Evolutionary conservation across 345 rosid genomes (phyloP).

Genomic region (Aethionema arabicum): DNA sequence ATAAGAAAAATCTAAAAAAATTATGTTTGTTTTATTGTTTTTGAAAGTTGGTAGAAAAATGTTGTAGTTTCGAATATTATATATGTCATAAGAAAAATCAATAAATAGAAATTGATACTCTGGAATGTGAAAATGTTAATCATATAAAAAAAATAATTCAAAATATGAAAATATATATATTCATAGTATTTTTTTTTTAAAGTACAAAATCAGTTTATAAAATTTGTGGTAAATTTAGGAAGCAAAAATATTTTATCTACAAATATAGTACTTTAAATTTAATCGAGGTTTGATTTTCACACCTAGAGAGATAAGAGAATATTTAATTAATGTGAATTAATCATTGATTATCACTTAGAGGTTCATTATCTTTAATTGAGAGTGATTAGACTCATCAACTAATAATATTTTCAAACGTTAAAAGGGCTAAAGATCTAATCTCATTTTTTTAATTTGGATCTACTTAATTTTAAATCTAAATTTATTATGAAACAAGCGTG

Average conservation of each 20-base stretch:
- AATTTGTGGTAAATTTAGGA: too few species aligned
- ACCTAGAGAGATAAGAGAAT: conserved; percentile 4
- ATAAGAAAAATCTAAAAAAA: not conserved
- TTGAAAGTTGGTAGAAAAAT: conserved; percentile 1
- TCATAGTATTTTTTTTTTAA: too few species aligned
- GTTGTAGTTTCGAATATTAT: not conserved
- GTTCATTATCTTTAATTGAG: too few species aligned
- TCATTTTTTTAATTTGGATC: not conserved
- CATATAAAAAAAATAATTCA: too few species aligned
- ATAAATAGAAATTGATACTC: not conserved
- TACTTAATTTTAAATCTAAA: not conserved
- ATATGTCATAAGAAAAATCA: too few species aligned
- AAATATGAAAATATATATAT: too few species aligned
- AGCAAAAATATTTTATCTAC: too few species aligned
- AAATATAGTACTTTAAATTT: not conserved
- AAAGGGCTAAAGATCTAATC: too few species aligned
- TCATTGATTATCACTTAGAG: not conserved
- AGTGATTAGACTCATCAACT: too few species aligned
- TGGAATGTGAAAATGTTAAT: too few species aligned
- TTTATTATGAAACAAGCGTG: not conserved
- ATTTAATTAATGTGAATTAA: conserved; percentile 5
- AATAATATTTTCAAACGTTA: too few species aligned
- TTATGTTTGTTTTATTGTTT: not conserved
- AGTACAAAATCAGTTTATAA: too few species aligned
- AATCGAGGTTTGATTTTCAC: not conserved